Evolutionary conservation across 768 basidiomycete genomes (phyloP).

Genomic region (Boletus patriciae): DNA sequence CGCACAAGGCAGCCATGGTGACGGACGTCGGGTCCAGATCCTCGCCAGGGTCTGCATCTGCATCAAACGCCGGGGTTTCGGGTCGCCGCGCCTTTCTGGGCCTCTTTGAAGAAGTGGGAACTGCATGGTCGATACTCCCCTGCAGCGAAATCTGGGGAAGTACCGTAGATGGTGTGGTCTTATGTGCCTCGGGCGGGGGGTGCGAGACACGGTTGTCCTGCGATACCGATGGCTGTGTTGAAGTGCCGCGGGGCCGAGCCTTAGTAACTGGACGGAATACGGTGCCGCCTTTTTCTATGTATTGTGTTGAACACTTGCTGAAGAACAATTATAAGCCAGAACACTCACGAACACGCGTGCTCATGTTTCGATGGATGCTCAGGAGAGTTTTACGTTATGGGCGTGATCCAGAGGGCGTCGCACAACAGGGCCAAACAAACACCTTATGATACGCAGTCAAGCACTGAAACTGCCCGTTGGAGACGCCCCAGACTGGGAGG

Average conservation of each 20-base stretch:
- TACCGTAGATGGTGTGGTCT: neutral
- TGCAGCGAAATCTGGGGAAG: conserved; percentile 13
- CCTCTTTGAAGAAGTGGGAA: conserved; percentile 32
- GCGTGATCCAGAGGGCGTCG: neutral
- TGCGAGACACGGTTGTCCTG: conserved; percentile 16
- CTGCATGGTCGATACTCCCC: neutral
- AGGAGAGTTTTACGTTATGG: conserved; percentile 9
- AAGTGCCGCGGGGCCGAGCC: conserved; percentile 44
- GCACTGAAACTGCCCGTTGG: conserved; percentile 53
- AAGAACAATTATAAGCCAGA: conserved; percentile 1
- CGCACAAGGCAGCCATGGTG: conserved; percentile 81
- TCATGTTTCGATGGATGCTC: conserved; percentile 33
- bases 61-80: conserved; percentile 56
- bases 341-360: conserved; percentile 61
- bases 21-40: conserved; percentile 78
- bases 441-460: conserved; percentile 30
- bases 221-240: conserved; percentile 16
- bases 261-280: conserved; percentile 69
- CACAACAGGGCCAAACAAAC: conserved; percentile 31
- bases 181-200: conserved; percentile 5
- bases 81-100: conserved; percentile 41
- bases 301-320: neutral
- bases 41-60: conserved; percentile 66
- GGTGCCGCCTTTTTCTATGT: conserved; percentile 66
- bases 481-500: conserved; percentile 59